Percentiles rank a stretch among this genome's conserved stretches.
These are phyloP conservation scores for Pythium sukuiense DNA, from an alignment of 352 stramenopile genomes.

Conservation along the genomic window DNA sequence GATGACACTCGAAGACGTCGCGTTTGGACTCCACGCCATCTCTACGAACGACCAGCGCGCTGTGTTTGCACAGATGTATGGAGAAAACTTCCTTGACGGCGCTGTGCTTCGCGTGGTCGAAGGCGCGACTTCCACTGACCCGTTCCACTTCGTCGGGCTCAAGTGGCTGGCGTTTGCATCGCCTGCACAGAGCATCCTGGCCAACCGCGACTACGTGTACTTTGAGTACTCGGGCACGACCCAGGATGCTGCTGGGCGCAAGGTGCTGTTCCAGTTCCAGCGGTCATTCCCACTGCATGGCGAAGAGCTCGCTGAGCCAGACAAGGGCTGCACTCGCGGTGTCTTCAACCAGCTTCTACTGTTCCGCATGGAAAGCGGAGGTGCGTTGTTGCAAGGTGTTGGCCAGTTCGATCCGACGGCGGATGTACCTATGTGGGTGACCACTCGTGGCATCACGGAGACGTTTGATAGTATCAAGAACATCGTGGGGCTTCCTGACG, in stretches of 20 bases:
- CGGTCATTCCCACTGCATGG: slow-evolving; percentile 26
- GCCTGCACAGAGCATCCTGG: slow-evolving; percentile 20
- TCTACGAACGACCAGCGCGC: slow-evolving; percentile 30
- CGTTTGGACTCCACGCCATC: slow-evolving; percentile 25
- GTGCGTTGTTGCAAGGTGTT: slow-evolving; percentile 21
- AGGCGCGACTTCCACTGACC: slow-evolving; percentile 17
- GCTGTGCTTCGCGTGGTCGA: slow-evolving; percentile 20
- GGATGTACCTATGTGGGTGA: slow-evolving; percentile 23
- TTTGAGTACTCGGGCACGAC: slow-evolving; percentile 34
- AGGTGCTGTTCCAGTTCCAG: slow-evolving; percentile 29
- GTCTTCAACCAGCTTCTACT: slow-evolving; percentile 18
- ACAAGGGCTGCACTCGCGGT: slow-evolving; percentile 21
- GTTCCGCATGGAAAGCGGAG: slow-evolving; percentile 25
- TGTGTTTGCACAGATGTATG: slow-evolving; percentile 32
- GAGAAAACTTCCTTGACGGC: slow-evolving; percentile 25
- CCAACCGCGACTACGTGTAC: slow-evolving; percentile 26
- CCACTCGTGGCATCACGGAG: slow-evolving; percentile 22
- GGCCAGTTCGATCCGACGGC: slow-evolving; percentile 6
- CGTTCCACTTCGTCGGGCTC: slow-evolving; percentile 32
- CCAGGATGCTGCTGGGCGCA: slow-evolving; percentile 20
- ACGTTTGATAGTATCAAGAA: slow-evolving; percentile 25
- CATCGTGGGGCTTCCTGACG: slow-evolving; percentile 19
- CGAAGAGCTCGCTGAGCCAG: slow-evolving; percentile 26
- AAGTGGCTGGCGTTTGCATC: slow-evolving; percentile 32
- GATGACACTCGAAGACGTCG: slow-evolving; percentile 31